Percentiles rank a stretch among this genome's conserved stretches.
phyloP scores from a whole-genome alignment of 2,329 filamentous ascomycete species.

The Alternaria metachromatica region DNA sequence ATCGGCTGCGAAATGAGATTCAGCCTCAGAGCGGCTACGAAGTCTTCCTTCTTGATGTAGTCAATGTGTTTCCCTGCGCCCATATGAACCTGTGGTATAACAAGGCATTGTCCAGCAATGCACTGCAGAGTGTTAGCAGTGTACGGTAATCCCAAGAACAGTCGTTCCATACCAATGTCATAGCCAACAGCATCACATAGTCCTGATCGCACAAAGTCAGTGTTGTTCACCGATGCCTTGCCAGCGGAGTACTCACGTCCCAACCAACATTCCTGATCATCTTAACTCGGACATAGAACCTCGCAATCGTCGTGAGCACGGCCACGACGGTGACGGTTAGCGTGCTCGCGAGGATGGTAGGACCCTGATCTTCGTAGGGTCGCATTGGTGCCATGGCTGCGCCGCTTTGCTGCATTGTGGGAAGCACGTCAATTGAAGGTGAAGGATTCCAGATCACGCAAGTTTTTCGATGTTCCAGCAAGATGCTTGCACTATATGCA shows the following conservation, averaged over 20 bases:
- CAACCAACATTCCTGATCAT: constrained; percentile 59
- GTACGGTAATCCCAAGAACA: neutral
- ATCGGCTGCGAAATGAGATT: constrained; percentile 58
- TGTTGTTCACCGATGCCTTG: neutral
- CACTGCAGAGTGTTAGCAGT: constrained; percentile 31
- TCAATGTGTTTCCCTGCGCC: constrained; percentile 57
- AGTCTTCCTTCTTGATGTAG: constrained; percentile 49
- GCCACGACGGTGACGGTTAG: constrained; percentile 51
- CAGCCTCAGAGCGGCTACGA: constrained; percentile 52
- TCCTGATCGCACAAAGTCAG: constrained; percentile 37
- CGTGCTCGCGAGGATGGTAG: constrained; percentile 52
- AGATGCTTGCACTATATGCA: neutral
- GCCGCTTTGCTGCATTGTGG: neutral
- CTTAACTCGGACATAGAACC: constrained; percentile 57
- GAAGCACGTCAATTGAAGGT: neutral
- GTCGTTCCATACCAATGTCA: constrained; percentile 39
- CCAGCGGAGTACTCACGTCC: constrained; percentile 50
- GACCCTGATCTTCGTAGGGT: constrained; percentile 36
- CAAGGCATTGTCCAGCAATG: constrained; percentile 49
- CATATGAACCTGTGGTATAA: constrained; percentile 51
- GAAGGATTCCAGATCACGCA: neutral
- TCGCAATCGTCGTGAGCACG: constrained; percentile 49
- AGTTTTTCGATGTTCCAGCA: neutral
- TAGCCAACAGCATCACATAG: constrained; percentile 53
- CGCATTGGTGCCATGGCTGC: neutral